Base-by-base conservation (phyloP, 352 stramenopile species). In the Phytophthora lateralis region DNA sequence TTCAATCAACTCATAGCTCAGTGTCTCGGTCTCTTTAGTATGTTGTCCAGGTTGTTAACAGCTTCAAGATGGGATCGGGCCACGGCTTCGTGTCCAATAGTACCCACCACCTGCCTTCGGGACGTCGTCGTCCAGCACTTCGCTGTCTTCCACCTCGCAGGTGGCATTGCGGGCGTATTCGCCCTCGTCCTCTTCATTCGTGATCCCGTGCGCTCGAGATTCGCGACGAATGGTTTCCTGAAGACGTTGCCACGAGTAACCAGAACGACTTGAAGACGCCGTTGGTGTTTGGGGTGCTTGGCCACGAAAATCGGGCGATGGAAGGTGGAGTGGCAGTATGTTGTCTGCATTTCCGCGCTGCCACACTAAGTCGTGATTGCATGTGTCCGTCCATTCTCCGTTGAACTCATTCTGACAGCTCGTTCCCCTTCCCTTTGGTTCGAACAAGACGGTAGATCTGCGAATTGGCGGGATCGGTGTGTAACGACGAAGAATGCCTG, bases 161-260 rank as follows among this genome's bases (percentile, higher is more conserved):
- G 12, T 26, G 3, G n/a, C 17, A n/a, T 78, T 73, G 6, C 75
- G 24, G 17, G 71, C 66, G 27, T 72, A 60, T 6, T 75, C 73
- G 3, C 67, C 54, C 4, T 38, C 78, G 9, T 80, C 73, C 4
- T 82, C 69, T 8, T 83, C 70, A 20, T 78, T 74, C 12, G 73
- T 59, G 45, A 91, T 73, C 5, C 80, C 77, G n/a, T 90, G 69
- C 21, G 69, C 78, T 30, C 77, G 75, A 5, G 82, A 93, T 66
- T 93, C 82, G 30, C 67, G 79, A 27, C 69, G 70, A 41, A 91
- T 81, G 0, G 80, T 91, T 52, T 91, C 85, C 59, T 93, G 85
- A 2, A 93, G 71, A 45, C 82, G 65, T 26, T 84, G 69, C 85
- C 85, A 93, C 44, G 82, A 91, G 66, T 93, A 93, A n/a, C 78